A percentile compares a stretch with the other conserved stretches of the same genome.
Conservation (phyloP, 345 rosid genomes). For the Citrus trifoliata region DNA sequence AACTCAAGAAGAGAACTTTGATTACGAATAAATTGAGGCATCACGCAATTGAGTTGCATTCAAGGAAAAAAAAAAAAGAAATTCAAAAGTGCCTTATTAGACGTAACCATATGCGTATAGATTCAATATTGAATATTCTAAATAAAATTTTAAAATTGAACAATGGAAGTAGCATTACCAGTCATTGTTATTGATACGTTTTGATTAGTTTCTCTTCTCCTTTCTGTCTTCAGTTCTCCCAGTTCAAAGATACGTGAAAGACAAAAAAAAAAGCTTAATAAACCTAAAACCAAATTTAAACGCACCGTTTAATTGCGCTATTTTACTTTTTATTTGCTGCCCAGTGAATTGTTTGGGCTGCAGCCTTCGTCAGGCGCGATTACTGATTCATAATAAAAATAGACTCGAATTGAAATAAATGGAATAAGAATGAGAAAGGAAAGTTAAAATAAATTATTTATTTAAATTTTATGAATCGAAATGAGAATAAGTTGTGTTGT, state of each 20-base stretch:
- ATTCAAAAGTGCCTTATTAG: background rate
- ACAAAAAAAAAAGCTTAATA: background rate
- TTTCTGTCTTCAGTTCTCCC: background rate
- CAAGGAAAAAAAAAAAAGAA: background rate
- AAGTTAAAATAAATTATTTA: too few species aligned
- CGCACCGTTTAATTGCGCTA: background rate
- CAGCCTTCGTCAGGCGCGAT: too few species aligned
- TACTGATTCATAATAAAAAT: too few species aligned
- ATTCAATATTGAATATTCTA: background rate
- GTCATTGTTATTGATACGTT: slow-evolving; percentile 9
- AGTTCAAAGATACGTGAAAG: background rate
- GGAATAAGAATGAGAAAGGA: accelerated
- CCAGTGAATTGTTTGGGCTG: too few species aligned
- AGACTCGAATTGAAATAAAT: too few species aligned
- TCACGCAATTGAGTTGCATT: background rate
- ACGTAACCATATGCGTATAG: background rate
- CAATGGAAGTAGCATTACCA: background rate
- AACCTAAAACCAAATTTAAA: background rate
- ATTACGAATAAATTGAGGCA: background rate
- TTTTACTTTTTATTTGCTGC: background rate
- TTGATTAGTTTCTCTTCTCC: background rate
- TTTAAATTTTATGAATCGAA: accelerated
- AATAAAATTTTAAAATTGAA: background rate
- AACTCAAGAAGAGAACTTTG: background rate
- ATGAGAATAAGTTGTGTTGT: too few species aligned